Base-by-base conservation (phyloP, 495 filamentous ascomycete genomes). In the Apodospora peruviana region DNA sequence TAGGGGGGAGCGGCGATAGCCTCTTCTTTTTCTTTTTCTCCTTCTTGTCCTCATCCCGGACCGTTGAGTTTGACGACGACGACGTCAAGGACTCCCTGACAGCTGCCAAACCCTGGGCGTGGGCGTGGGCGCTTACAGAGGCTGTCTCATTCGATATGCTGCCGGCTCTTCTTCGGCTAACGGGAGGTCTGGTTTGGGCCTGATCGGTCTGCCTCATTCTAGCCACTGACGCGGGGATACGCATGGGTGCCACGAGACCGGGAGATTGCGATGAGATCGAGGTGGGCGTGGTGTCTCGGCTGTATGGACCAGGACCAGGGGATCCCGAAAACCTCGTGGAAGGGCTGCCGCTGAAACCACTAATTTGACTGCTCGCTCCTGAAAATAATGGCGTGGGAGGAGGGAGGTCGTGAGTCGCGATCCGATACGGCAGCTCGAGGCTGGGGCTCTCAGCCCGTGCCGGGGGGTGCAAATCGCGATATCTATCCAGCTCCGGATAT, bases 221-320 rank as follows among this genome's bases (percentile, higher is more conserved):
- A 24, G 78, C 58, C 27, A 73, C 55, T 25, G 55, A 43, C 45
- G 57, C 67, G 52, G 74, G 57, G 48, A 87, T 67, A 17, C 87
- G 80, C 25, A 83, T 69, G 21, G 76, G 72, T 36, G 64, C 70
- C 49, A 86, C 63, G 32, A 89, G 77, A 1, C 88, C 87, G 10
- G 93, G 90, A 29, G 93, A 98, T 62, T 93, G 87, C n/a, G 93
- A 96, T 7, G 90, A 95, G 59, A 90, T 80, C 7, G 93, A 96
- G n/a, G 91, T 96, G 1, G 93, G 91, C 2, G 93, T 96, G 9
- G 93, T 95, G 36, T 88, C 85, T 56, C 86, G 79, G 66, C 91
- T 95, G 69, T 94, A 97, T 47, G 76, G 69, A 27, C 77, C 73
- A 25, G 87, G 75, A 4, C 90, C 87, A 9, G 93, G 93, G 2